Evolutionary conservation across 495 filamentous ascomycete species (phyloP).

Genomic region (Friedmanniomyces simplex): DNA sequence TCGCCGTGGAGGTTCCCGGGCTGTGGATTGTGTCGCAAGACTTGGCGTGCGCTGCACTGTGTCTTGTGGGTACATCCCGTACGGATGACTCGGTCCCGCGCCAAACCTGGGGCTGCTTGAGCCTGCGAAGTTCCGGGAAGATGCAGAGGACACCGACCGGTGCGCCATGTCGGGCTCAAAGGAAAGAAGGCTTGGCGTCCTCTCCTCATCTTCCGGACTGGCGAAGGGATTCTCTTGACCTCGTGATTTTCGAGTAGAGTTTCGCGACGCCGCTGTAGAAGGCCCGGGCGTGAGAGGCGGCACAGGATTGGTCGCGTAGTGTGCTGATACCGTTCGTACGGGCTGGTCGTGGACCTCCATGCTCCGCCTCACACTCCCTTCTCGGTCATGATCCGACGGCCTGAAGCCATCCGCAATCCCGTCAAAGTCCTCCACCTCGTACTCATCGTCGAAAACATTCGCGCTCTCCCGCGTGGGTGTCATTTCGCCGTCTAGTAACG

Average conservation of each 20-base stretch:
- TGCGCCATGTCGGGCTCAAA: slow-evolving; percentile 16
- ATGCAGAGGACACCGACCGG: slow-evolving; percentile 26
- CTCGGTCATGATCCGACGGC: slow-evolving; percentile 14
- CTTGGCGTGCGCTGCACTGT: slow-evolving; percentile 27
- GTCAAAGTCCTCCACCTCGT: slow-evolving; percentile 27
- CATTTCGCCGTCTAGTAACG: slow-evolving; percentile 12
- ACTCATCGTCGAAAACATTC: slow-evolving; percentile 35
- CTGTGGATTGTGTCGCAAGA: slow-evolving; percentile 24
- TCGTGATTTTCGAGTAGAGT: slow-evolving; percentile 12
- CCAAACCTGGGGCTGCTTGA: slow-evolving; percentile 25
- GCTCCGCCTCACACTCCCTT: slow-evolving; percentile 4
- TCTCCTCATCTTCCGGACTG: slow-evolving; percentile 18
- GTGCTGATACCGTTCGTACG: slow-evolving; percentile 9
- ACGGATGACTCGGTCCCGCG: slow-evolving; percentile 32
- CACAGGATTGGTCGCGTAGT: slow-evolving; percentile 1
- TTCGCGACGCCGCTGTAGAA: slow-evolving; percentile 1
- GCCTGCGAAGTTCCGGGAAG: slow-evolving; percentile 27
- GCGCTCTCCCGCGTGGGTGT: slow-evolving; percentile 21
- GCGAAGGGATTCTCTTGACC: slow-evolving; percentile 15
- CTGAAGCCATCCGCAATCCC: slow-evolving; percentile 29
- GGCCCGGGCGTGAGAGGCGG: not conserved
- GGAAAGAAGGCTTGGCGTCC: slow-evolving; percentile 15
- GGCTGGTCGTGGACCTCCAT: slow-evolving; percentile 3
- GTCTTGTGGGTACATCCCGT: slow-evolving; percentile 34
- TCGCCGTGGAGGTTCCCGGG: not conserved